A percentile compares a stretch with the other conserved stretches of the same genome.
These are phyloP conservation scores for Globisporangium barbulae DNA, from an alignment of 352 stramenopile species.

Conservation along the genomic window DNA sequence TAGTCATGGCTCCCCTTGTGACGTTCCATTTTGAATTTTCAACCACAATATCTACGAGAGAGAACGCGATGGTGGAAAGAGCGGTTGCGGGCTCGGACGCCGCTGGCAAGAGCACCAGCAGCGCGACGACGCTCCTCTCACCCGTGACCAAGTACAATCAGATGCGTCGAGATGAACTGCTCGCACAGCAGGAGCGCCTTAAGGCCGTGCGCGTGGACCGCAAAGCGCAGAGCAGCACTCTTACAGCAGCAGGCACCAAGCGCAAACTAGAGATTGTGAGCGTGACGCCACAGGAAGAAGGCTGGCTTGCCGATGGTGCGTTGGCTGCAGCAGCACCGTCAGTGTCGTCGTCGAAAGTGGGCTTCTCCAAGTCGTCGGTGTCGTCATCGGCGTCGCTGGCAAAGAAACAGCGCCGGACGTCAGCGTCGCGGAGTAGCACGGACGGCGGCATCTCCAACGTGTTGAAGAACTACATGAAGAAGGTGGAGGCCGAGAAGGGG, in stretches of 20 bases:
- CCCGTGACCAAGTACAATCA: slow-evolving; percentile 34
- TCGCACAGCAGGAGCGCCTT: slow-evolving; percentile 31
- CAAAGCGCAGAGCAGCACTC: neutral
- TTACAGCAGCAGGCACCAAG: slow-evolving; percentile 18
- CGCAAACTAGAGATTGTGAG: slow-evolving; percentile 22
- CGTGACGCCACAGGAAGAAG: neutral
- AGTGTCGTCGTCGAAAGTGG: neutral
- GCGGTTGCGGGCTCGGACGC: neutral
- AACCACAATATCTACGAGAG: neutral
- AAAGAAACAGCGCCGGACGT: slow-evolving; percentile 16
- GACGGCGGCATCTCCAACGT: slow-evolving; percentile 11
- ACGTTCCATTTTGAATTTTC: slow-evolving; percentile 5
- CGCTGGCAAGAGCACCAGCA: neutral
- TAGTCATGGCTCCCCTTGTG: neutral
- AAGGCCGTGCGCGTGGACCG: slow-evolving; percentile 17
- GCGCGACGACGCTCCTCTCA: slow-evolving; percentile 21
- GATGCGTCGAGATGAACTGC: slow-evolving; percentile 15
- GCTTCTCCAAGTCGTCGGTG: slow-evolving; percentile 8
- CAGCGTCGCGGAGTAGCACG: neutral
- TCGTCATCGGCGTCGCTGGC: slow-evolving; percentile 5
- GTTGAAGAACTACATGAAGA: slow-evolving; percentile 19
- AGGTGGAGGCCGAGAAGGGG: slow-evolving; percentile 9
- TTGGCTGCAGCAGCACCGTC: neutral
- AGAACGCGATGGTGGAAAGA: neutral
- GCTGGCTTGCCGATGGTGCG: slow-evolving; percentile 11